Evolutionary conservation across 2,329 filamentous ascomycete species (phyloP), one percentile per base, ranked within the genome.

Genomic region (Orbilia brochopaga): DNA sequence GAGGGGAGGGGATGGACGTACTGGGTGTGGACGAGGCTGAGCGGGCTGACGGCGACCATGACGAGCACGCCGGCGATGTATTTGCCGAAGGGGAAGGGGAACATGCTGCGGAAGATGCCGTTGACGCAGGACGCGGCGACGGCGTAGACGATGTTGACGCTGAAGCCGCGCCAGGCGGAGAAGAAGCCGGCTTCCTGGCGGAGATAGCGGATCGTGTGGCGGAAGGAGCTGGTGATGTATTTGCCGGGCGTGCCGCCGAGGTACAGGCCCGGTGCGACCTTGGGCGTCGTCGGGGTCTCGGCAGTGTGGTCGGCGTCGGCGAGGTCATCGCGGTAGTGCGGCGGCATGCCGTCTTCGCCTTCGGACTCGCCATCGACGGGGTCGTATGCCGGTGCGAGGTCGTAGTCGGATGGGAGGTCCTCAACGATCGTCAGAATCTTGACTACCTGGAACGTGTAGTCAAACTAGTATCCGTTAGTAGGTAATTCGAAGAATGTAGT

Each of bases 21-120:
- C 74, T 96, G 91, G 2, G 92, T 90, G 91, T 92, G 96, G 59
- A 86, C 85, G 75, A 92, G 85, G 78, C 86, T 85, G 69, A 93
- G 79, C 77, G 89, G 89, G 40, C 88, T 85, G 32, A 90, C 82
- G 19, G 85, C 79, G 21, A 93, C 79, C 57, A 85, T 83, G 24
- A 86, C 82, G 46, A 89, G 65, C 55, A 88, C 83, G 59, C 83
- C 83, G 60, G 82, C 81, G 61, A 90, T 42, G 24, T 78, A 87
- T 74, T 56, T 81, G 77, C 64, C 81, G 79, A 67, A 83, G 80
- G 55, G 77, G 57, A 80, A 77, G 64, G 80, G 75, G 32, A 82
- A 75, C 51, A 81, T 74, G 35, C 77, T 76, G 17, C 79, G 74
- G 76, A 89, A 77, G 74, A 86, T 77, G 61, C 79, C 79, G 59